These are phyloP conservation scores for Simmondsia chinensis DNA, from an alignment of 148 eudicot species.

Conservation along the genomic window DNA sequence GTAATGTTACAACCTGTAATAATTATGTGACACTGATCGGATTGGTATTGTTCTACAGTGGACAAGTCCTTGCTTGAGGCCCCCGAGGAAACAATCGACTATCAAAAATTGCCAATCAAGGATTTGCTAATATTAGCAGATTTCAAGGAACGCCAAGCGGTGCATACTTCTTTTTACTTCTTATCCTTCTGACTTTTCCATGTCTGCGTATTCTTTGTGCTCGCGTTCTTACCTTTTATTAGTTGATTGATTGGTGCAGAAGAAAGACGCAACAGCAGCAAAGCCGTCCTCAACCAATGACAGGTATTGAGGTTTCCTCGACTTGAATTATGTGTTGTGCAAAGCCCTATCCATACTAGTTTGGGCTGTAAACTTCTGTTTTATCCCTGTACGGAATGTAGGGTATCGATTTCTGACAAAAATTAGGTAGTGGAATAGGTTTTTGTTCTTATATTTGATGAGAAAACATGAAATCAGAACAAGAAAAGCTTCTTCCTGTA, in stretches of 20 bases:
- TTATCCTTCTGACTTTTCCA: neutral
- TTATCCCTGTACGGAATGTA: too few relatives aligned
- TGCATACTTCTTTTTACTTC: constrained; percentile 12
- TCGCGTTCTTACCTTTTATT: neutral
- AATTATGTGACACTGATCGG: too few relatives aligned
- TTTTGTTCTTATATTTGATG: neutral
- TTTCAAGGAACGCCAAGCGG: constrained; percentile 45
- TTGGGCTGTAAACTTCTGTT: too few relatives aligned
- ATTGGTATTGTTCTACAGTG: constrained; percentile 25
- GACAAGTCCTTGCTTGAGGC: constrained; percentile 61
- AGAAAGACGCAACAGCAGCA: constrained; percentile 29
- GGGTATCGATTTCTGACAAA: too few relatives aligned
- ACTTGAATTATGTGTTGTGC: neutral
- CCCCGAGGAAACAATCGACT: constrained; percentile 70
- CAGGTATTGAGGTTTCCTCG: constrained; percentile 29
- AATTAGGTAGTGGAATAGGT: too few relatives aligned
- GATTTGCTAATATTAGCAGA: constrained; percentile 67
- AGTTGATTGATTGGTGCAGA: constrained; percentile 29
- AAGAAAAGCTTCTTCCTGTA: neutral
- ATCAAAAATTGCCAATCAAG: constrained; percentile 37
- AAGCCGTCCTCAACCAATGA: constrained; percentile 20
- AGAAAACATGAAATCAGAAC: neutral
- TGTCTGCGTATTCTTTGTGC: neutral
- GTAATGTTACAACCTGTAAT: too few relatives aligned
- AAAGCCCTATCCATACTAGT: too few relatives aligned